A percentile compares a stretch with the other conserved stretches of the same genome.
These are phyloP conservation scores for Suillus ampliporus DNA, from an alignment of 768 basidiomycete species.

Conservation along the genomic window DNA sequence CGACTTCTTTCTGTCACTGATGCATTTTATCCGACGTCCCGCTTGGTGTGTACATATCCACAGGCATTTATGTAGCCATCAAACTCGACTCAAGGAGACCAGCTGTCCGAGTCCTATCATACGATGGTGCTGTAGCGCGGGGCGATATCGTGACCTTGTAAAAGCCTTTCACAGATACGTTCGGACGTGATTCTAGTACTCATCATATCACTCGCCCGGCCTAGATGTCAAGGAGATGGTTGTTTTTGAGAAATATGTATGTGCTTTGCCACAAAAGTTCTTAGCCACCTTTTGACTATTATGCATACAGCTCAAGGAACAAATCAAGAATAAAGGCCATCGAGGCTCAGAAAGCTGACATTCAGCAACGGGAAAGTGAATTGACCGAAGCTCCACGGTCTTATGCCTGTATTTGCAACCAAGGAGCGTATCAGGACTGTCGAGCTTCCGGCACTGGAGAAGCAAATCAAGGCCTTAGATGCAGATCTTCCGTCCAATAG, in stretches of 20 bases:
- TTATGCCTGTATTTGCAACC: constrained; percentile 62
- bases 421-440: constrained; percentile 56
- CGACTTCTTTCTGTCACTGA: too few relatives aligned
- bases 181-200: too few relatives aligned
- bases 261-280: constrained; percentile 29
- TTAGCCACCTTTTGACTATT: constrained; percentile 6
- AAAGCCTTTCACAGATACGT: too few relatives aligned
- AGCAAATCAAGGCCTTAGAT: constrained; percentile 63
- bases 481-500: constrained; percentile 57
- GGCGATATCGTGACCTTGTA: too few relatives aligned
- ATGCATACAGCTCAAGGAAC: constrained; percentile 58
- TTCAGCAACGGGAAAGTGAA: constrained; percentile 65
- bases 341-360: constrained; percentile 49
- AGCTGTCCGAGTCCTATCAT: too few relatives aligned
- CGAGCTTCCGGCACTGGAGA: constrained; percentile 73
- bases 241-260: constrained; percentile 75
- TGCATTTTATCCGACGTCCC: too few relatives aligned
- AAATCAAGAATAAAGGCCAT: constrained; percentile 60
- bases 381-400: constrained; percentile 58
- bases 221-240: constrained; percentile 59
- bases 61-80: too few relatives aligned
- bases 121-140: too few relatives aligned
- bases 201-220: constrained; percentile 23
- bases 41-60: too few relatives aligned
- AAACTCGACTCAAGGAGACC: too few relatives aligned